Evolutionary conservation across 2,329 filamentous ascomycete genomes (phyloP).

Genomic region (Scorias spongiosa): DNA sequence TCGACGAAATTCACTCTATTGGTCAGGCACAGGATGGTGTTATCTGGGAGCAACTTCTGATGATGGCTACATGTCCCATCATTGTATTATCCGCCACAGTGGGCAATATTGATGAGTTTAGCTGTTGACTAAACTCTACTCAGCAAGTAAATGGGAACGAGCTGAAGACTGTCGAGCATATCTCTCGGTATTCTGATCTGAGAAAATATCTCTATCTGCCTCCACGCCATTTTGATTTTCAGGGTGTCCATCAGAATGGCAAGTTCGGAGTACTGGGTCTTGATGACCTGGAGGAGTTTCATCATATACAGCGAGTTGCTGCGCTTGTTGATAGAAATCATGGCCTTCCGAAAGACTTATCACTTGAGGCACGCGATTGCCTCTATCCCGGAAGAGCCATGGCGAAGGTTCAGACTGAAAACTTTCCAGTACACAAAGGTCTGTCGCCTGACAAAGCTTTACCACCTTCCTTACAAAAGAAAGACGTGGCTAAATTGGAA

Average conservation of each 20-base stretch:
- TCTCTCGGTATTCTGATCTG: constrained; percentile 58
- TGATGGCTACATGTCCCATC: constrained; percentile 61
- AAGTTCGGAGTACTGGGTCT: constrained; percentile 31
- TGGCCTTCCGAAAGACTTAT: constrained; percentile 52
- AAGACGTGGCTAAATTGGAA: constrained; percentile 53
- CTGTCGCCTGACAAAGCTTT: constrained; percentile 37
- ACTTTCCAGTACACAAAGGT: constrained; percentile 28
- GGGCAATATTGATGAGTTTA: constrained; percentile 58
- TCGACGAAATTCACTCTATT: constrained; percentile 71
- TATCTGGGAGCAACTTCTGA: constrained; percentile 63
- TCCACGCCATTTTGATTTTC: constrained; percentile 33
- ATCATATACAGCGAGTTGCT: constrained; percentile 51
- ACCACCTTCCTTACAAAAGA: constrained; percentile 44
- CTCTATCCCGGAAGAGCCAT: constrained; percentile 50
- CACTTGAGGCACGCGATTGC: constrained; percentile 57
- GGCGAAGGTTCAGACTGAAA: constrained; percentile 37
- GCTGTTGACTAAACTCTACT: constrained; percentile 48
- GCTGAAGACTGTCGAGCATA: constrained; percentile 53
- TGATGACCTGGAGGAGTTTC: constrained; percentile 35
- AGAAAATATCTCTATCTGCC: constrained; percentile 57
- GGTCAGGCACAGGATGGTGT: constrained; percentile 61
- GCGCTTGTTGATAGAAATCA: constrained; percentile 45
- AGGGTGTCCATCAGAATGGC: constrained; percentile 32
- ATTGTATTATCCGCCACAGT: constrained; percentile 69
- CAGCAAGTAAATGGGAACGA: constrained; percentile 49